phyloP scores from a whole-genome alignment of 352 stramenopile species.

The Phytophthora sp. region DNA sequence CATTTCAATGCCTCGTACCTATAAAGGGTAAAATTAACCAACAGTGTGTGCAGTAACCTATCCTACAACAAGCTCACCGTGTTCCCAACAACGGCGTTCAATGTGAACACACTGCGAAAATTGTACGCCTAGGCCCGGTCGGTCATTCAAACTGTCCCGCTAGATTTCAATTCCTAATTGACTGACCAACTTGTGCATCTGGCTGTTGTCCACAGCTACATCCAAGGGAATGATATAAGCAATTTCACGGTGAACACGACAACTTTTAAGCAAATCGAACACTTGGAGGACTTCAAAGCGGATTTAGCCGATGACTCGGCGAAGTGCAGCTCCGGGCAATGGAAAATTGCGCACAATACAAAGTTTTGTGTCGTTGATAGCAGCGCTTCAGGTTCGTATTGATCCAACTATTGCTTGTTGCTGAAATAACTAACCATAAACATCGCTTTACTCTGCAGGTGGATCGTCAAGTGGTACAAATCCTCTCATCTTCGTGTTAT shows the following conservation, averaged over 20 bases:
- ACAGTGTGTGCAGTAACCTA: conserved; percentile 28
- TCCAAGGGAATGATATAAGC: conserved; percentile 33
- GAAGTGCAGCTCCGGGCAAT: conserved; percentile 18
- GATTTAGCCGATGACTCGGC: conserved; percentile 10
- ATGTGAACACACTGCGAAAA: conserved; percentile 27
- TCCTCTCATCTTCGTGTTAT: conserved; percentile 23
- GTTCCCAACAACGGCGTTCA: conserved; percentile 33
- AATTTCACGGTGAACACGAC: conserved; percentile 31
- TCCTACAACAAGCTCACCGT: conserved; percentile 39
- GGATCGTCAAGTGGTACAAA: conserved; percentile 8
- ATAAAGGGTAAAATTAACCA: background rate
- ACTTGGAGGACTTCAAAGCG: conserved; percentile 28
- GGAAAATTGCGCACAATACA: conserved; percentile 25
- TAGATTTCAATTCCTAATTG: background rate
- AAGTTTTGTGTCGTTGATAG: conserved; percentile 35
- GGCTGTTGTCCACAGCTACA: conserved; percentile 17
- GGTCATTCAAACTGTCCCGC: background rate
- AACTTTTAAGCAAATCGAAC: conserved; percentile 26
- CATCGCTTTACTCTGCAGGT: background rate
- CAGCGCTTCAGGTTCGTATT: conserved; percentile 17
- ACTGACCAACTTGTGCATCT: background rate
- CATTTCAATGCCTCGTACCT: background rate
- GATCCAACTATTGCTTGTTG: background rate
- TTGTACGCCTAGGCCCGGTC: conserved; percentile 19
- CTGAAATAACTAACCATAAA: background rate